These are phyloP conservation scores for Penicillium hordei DNA, from an alignment of 2,329 filamentous ascomycete species.

Conservation along the genomic window DNA sequence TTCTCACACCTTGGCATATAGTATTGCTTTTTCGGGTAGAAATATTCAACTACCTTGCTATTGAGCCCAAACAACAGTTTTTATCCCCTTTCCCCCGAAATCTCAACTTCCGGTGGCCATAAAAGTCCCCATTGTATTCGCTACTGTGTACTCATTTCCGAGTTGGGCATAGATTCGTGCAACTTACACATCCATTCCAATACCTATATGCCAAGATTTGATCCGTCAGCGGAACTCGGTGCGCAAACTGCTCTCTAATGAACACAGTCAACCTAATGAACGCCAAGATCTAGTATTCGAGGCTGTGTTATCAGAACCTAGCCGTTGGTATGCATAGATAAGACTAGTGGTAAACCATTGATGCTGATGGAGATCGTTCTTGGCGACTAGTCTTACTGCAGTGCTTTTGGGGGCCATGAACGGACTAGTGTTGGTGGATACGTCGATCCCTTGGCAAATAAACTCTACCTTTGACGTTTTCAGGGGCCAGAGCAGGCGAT, in stretches of 20 bases:
- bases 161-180: background rate
- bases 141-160: background rate
- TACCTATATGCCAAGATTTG: conserved; percentile 3
- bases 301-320: conserved; percentile 17
- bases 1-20: conserved; percentile 1
- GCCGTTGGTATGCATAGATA: conserved; percentile 5
- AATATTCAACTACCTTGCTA: background rate
- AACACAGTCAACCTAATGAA: background rate
- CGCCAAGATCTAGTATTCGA: conserved; percentile 6
- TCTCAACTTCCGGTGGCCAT: background rate
- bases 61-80: background rate
- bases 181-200: background rate
- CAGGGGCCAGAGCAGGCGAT: conserved; percentile 9
- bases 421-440: conserved; percentile 10
- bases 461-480: conserved; percentile 8
- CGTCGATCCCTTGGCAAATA: conserved; percentile 23
- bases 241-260: background rate
- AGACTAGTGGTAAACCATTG: conserved; percentile 16
- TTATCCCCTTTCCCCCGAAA: too few species aligned
- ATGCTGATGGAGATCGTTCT: conserved; percentile 14
- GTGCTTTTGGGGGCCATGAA: conserved; percentile 10
- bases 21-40: conserved; percentile 1
- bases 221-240: background rate
- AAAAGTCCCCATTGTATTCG: background rate
- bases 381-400: conserved; percentile 12